Evolutionary conservation across 768 basidiomycete species (phyloP), one percentile per base, ranked within the genome.

Genomic region (Pleurotus tuber-regium): DNA sequence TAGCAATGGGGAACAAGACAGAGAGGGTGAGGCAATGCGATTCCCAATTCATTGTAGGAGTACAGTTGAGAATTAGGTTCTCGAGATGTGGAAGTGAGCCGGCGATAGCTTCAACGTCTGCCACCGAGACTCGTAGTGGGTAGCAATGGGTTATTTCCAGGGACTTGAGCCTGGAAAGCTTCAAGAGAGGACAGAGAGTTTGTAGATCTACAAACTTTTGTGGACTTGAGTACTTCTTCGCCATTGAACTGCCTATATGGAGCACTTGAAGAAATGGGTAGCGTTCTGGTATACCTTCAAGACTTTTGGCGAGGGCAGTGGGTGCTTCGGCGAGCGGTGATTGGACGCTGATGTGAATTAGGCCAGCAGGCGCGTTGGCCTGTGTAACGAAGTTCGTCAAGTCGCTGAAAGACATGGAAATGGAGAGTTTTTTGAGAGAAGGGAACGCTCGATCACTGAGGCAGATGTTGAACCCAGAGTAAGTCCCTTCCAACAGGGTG

Each of bases 381-480:
- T 62, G 58, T 25, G 64, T 60, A 46, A 86, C 60, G 61, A 86
- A 78, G 2, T 62, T 61, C 4, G 72, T 63, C 16, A 77, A 63
- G 44, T 82, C 72, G 3, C 66, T 64, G 21, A 82, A 68, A 12
- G 63, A 56, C 6, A 69, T 69, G 11, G 76, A 77, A 43, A 80
- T 56, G 2, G 73, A 77, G 35, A 83, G 68, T 52, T 84, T 81
- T 60, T 66, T 73, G 3, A 85, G 66, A 2, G 70, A 65, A 0
- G 79, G 78, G 59, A 84, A 85, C 0, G 78, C 74, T 19, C 74
- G 78, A 56, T 77, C 69, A n/a, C 61, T 31, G n/a, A 83, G 62
- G 2, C 82, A 82, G 25, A 65, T 57, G 8, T 60, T 51, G 1
- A 78, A 68, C 52, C 84, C 82, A 1, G 49, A 51, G 1, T 66